These are phyloP conservation scores for Pseudozyma sp. DNA, from an alignment of 1,284 basidiomycete genomes.

Conservation along the genomic window DNA sequence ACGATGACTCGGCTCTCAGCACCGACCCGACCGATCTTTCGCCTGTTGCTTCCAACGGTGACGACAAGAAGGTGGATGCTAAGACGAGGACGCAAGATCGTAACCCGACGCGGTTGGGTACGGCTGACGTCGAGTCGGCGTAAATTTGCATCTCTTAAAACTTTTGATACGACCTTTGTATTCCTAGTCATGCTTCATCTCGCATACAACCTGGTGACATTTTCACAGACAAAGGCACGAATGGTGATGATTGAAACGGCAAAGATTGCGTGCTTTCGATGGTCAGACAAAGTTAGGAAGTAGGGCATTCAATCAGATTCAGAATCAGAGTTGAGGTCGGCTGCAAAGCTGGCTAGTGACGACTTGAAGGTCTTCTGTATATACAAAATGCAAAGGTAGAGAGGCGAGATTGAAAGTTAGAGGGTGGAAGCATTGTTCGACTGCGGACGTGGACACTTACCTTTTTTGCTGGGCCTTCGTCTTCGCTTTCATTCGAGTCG, in stretches of 20 bases:
- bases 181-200: constrained; percentile 2
- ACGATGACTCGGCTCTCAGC: constrained; percentile 21
- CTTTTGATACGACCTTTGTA: constrained; percentile 1
- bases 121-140: constrained; percentile 26
- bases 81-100: constrained; percentile 18
- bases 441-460: no score
- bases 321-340: constrained; percentile 48
- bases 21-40: constrained; percentile 32
- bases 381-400: no score
- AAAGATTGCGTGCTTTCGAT: no score
- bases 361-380: constrained; percentile 42
- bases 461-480: constrained; percentile 26
- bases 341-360: constrained; percentile 46
- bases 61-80: constrained; percentile 35
- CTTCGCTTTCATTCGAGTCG: constrained; percentile 30
- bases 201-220: neutral
- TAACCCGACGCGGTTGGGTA: constrained; percentile 35
- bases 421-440: no score
- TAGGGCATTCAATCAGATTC: constrained; percentile 8
- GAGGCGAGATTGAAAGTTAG: no score
- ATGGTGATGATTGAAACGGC: no score
- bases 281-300: no score
- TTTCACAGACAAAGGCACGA: no score
- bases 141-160: neutral
- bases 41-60: constrained; percentile 20